Evolutionary conservation across 306 rosid species (phyloP).

Genomic region (Quercus wislizeni): DNA sequence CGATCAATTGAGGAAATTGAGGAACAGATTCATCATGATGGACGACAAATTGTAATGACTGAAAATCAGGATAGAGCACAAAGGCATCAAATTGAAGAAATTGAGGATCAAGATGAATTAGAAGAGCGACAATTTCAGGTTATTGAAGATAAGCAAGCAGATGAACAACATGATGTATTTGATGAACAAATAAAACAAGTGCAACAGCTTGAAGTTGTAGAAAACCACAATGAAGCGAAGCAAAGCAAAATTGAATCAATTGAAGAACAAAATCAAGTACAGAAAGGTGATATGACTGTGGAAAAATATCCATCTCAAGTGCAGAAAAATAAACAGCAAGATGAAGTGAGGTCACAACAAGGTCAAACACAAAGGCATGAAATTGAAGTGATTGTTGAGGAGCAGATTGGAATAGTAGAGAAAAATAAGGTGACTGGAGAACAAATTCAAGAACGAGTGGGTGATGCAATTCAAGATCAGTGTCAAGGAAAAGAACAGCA

Average conservation of each 20-base stretch:
- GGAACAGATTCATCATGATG: not conserved
- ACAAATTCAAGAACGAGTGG: slow-evolving; percentile 21
- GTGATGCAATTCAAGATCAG: no score
- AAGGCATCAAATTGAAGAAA: not conserved
- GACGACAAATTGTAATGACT: not conserved
- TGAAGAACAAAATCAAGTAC: not conserved
- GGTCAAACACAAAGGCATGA: not conserved
- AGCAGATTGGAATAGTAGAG: not conserved
- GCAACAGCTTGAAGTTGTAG: no score
- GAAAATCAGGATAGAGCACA: slow-evolving; percentile 1
- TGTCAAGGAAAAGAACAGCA: no score
- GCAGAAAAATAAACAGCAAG: no score
- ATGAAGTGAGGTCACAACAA: not conserved
- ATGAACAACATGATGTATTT: no score
- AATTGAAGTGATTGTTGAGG: not conserved
- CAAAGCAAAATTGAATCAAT: not conserved
- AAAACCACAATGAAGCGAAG: no score
- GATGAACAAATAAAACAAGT: no score
- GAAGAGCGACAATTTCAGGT: not conserved
- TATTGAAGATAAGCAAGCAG: no score
- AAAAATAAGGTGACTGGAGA: not conserved
- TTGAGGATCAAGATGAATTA: slow-evolving; percentile 6
- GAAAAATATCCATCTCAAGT: no score
- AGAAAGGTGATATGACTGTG: no score
- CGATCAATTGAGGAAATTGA: not conserved